Conservation (phyloP, 129 eudicot species). For the Calendula officinalis region DNA sequence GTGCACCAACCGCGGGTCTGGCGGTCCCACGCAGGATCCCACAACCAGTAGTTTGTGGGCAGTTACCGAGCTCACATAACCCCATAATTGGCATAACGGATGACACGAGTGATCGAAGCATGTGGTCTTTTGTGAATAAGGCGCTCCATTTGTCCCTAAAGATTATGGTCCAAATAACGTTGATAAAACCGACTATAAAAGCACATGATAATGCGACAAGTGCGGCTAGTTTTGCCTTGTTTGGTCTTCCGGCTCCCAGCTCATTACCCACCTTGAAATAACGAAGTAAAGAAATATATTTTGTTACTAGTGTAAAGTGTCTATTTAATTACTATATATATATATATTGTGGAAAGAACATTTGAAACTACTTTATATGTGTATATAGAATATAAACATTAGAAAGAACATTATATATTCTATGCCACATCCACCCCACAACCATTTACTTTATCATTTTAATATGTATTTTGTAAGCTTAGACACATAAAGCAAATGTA, state of each 20-base stretch:
- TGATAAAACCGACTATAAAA: slow-evolving; percentile 58
- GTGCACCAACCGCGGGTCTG: slow-evolving; percentile 86
- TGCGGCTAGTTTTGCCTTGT: slow-evolving; percentile 89
- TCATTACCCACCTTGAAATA: slow-evolving; percentile 79
- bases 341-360: neutral
- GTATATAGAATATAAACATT: slow-evolving; percentile 10
- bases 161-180: slow-evolving; percentile 72
- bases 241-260: slow-evolving; percentile 88
- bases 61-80: slow-evolving; percentile 94
- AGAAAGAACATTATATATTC: neutral
- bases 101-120: slow-evolving; percentile 64
- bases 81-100: slow-evolving; percentile 93
- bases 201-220: slow-evolving; percentile 77
- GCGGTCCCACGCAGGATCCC: slow-evolving; percentile 95
- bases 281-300: neutral
- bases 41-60: slow-evolving; percentile 94
- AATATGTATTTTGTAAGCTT: neutral
- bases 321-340: neutral
- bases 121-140: slow-evolving; percentile 65
- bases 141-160: slow-evolving; percentile 70
- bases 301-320: neutral
- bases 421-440: neutral
- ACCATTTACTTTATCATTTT: slow-evolving; percentile 3
- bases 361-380: slow-evolving; percentile 2
- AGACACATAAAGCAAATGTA: slow-evolving; percentile 6